Evolutionary conservation across 1,284 basidiomycete genomes (phyloP), one percentile per base, ranked within the genome.

Genomic region (Irpex sp.): DNA sequence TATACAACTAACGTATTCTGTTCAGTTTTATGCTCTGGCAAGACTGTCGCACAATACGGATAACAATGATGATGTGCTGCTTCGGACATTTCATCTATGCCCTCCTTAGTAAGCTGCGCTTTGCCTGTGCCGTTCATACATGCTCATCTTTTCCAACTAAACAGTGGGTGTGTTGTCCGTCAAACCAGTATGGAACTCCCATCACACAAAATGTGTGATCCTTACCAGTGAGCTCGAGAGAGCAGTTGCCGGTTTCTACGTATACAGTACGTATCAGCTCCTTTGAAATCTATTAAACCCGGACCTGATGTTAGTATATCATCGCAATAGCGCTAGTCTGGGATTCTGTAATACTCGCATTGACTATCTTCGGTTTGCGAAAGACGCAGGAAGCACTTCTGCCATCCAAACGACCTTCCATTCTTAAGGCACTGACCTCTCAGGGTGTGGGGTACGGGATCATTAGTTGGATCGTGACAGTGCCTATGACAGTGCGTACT

Each of bases 401-500:
- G 19, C 53, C 21, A 15, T 55, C 53, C 33, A 35, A 55, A 17
- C 21, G 19, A 11, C 39, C 39, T 26, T 35, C 53, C 21, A 7
- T 55, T 6, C n/a, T 55, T 33, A 55, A 15, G 9, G 19, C 11
- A 13, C 53, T 55, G 7, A 55, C 33, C 15, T 6, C 7, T 17
- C 53, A 55, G 26, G 31, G 53, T 9, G 53, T 55, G 9, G 19
- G 53, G 31, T 55, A 55, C 33, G 53, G 21, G 33, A 26, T 55
- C 33, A 55, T 55, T 8, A 55, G 11, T 9, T 55, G 53, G 53
- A 19, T 55, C 8, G 19, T 21, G 33, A 31, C 53, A 7, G 33
- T 55, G 7, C 59, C 59, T 15, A 60, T 60, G 59, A 36, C 59
- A 17, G 59, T 60, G 37, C n/a, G 59, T 60, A 5, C 31, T 37